A percentile compares a stretch with the other conserved stretches of the same genome.
Conservation (phyloP, 2,329 filamentous ascomycete species). For the Thielaviopsis ethacetica region DNA sequence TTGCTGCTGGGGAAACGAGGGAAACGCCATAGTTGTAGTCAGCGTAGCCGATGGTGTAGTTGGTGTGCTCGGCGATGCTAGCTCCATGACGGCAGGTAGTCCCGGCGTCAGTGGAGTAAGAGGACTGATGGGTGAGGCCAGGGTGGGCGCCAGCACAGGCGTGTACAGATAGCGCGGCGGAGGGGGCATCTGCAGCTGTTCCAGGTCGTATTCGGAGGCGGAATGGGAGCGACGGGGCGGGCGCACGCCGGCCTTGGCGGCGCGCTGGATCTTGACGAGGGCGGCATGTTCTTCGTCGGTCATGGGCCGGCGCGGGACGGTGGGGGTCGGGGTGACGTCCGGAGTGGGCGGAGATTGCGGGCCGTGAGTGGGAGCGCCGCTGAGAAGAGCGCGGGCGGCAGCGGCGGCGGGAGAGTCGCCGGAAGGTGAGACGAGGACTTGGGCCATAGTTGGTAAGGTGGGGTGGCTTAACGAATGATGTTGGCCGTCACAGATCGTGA, state of each 20-base stretch:
- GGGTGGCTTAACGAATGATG: not conserved
- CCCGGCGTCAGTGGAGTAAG: not conserved
- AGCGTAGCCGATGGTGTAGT: not conserved
- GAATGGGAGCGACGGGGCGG: conserved; percentile 10
- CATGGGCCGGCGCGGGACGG: not conserved
- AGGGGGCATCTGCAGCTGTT: not conserved
- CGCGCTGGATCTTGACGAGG: not conserved
- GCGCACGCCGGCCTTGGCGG: conserved; percentile 1
- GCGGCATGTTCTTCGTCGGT: not conserved
- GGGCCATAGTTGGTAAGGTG: not conserved
- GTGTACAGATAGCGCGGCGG: not conserved
- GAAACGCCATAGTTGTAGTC: conserved; percentile 13
- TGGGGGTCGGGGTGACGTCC: not conserved
- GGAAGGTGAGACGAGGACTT: conserved; percentile 1
- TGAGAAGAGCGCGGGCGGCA: conserved; percentile 7
- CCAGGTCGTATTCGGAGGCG: conserved; percentile 7
- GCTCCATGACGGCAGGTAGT: not conserved
- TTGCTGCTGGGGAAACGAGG: conserved; percentile 19
- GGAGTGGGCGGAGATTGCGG: not conserved
- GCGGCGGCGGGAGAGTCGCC: not conserved
- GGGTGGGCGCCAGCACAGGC: conserved; percentile 1
- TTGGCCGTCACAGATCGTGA: not conserved
- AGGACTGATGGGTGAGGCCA: not conserved
- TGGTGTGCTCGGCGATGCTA: not conserved
- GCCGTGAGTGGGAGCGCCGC: not conserved